Conservation (phyloP, 2,329 filamentous ascomycete species). For the Colletotrichum sojae region DNA sequence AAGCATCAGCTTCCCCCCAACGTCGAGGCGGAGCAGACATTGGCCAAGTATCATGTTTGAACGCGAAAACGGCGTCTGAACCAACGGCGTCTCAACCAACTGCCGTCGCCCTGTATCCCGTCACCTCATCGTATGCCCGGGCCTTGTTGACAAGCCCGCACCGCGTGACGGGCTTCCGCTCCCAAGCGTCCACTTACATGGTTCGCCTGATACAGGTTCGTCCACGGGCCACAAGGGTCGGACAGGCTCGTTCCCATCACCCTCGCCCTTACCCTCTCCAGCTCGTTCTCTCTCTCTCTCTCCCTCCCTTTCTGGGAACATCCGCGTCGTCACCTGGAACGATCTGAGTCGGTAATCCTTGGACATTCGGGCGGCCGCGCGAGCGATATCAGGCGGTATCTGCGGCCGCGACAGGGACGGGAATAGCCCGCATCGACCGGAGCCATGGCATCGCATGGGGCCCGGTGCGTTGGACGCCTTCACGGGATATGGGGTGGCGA, state of each 20-base stretch:
- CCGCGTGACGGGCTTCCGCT: background rate
- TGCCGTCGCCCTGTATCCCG: conserved; percentile 1
- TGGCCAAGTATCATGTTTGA: too few species aligned
- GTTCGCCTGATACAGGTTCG: background rate
- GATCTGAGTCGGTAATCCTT: background rate
- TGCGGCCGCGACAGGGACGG: background rate
- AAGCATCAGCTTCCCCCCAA: conserved; percentile 7
- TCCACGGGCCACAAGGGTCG: background rate
- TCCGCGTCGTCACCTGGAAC: background rate
- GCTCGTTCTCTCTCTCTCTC: too few species aligned
- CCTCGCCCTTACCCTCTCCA: too few species aligned
- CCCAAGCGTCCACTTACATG: background rate
- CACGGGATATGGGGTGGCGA: background rate
- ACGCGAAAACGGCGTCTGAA: background rate
- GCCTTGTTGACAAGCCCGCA: background rate
- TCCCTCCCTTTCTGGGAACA: background rate
- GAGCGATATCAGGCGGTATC: too few species aligned
- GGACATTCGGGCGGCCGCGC: background rate
- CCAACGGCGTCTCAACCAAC: conserved; percentile 1
- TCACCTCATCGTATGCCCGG: background rate
- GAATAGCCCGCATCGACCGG: background rate
- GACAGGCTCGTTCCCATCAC: too few species aligned
- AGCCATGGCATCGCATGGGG: background rate
- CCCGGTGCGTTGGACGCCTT: background rate
- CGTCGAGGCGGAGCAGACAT: background rate